Evolutionary conservation across 805 yeast genomes (phyloP), one percentile per base, ranked within the genome.

Genomic region (Ogataea siamensis): DNA sequence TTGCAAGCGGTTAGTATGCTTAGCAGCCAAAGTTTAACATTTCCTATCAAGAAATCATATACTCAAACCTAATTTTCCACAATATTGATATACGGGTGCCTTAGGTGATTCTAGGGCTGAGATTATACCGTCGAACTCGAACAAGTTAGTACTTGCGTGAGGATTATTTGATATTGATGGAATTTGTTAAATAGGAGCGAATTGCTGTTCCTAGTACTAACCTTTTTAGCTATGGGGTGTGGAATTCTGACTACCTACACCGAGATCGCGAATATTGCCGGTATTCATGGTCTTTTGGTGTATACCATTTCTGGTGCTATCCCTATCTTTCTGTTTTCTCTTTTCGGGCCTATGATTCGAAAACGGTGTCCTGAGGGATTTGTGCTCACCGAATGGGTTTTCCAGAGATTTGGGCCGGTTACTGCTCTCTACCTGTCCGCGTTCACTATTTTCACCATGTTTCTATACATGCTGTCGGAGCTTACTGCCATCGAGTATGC

Each of bases 321-420:
- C 32, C 97, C 97, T 4, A 81, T 89, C 63, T 69, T 85, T 43
- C 62, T 86, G n/a, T 89, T 89, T 67, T 86, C 93, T 1, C 73
- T 74, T 37, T 63, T 85, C 42, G 96, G 96, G 0, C 96, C 97
- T 1, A 57, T 78, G 7, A 80, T 89, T 42, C 70, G 96, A 47
- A 73, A 68, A 42, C 73, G 74, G 49, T 85, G 95, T 50, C 97
- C 97, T 0, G 77, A 85, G 7, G 97, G 96, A 3, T 89, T 89
- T 58, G 88, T 89, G 18, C 66, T 89, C 50, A 87, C 96, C 4
- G 96, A 89, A 58, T 89, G 97, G 97, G 91, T 87, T n/a, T 75
- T 86, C 55, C 76, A 76, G 32, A 68, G 96, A 50, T 89, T 73
- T 57, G 97, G 96, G 2, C 57, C 70, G 5, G 62, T 81, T 11